Conservation (phyloP, 2,329 filamentous ascomycete species). For the Talaromyces sp. region DNA sequence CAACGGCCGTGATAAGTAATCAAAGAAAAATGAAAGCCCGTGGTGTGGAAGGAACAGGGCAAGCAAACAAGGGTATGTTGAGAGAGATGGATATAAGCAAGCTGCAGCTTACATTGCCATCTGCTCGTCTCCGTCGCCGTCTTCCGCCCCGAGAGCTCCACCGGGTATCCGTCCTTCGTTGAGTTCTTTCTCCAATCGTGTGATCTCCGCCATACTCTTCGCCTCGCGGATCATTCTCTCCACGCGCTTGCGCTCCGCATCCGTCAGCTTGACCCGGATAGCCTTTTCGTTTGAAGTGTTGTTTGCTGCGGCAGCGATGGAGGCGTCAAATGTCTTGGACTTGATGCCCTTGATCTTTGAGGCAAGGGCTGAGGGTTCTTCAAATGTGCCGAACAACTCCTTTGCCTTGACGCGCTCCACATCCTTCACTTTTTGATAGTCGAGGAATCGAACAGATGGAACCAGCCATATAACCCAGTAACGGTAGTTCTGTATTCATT, state of each 20-base stretch:
- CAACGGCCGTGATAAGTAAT: slow-evolving; percentile 12
- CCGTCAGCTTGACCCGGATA: slow-evolving; percentile 80
- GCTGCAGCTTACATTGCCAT: slow-evolving; percentile 41
- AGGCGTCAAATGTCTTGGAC: slow-evolving; percentile 71
- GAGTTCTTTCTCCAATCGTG: slow-evolving; percentile 84
- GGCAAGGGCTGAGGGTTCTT: slow-evolving; percentile 79
- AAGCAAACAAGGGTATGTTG: slow-evolving; percentile 18
- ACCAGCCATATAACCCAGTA: slow-evolving; percentile 89
- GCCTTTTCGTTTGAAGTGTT: slow-evolving; percentile 58
- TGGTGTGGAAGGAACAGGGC: background rate
- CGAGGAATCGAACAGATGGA: slow-evolving; percentile 83
- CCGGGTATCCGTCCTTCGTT: slow-evolving; percentile 83
- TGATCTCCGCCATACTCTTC: slow-evolving; percentile 86
- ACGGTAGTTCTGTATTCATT: slow-evolving; percentile 72
- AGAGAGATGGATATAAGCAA: slow-evolving; percentile 1
- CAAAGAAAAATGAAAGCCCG: slow-evolving; percentile 9
- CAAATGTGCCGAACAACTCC: slow-evolving; percentile 78
- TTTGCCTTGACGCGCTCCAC: slow-evolving; percentile 74
- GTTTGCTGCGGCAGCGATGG: slow-evolving; percentile 41
- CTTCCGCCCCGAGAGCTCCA: slow-evolving; percentile 51
- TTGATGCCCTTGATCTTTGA: slow-evolving; percentile 83
- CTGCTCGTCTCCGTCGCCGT: slow-evolving; percentile 34
- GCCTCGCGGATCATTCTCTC: slow-evolving; percentile 87
- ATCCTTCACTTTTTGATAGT: slow-evolving; percentile 89
- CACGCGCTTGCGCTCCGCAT: slow-evolving; percentile 81